Base-by-base conservation (phyloP, 257 asterid genomes). In the Plantago elongata region DNA sequence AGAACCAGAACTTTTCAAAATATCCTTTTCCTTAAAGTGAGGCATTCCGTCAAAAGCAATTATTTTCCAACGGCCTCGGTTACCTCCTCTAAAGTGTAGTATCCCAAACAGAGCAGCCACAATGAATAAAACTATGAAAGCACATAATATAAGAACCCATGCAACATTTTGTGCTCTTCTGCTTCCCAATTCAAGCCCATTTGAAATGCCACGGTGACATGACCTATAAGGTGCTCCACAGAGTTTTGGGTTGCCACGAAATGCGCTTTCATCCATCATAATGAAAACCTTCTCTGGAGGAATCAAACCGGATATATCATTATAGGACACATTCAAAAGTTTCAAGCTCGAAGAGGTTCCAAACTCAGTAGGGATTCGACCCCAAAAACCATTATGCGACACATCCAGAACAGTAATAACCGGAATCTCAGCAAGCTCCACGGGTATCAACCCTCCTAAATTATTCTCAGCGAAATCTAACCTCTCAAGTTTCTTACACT, bases 71-170 rank as follows among this genome's bases (percentile, higher is more conserved):
- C 60, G 80, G 22, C 77, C 83, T 60, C 73, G 72, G 29, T 67
- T 58, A 59, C 79, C 74, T 74, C 72, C 75, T 54, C 67, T 79
- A 50, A 84, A 82, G 80, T 87, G 75, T 43, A 83, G 60, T 42
- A 83, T 57, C 68, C 83, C 91, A 0, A 86, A 84, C 67, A 82
- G 60, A 27, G 81, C 69, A 63, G 78, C 74, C 34, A 72, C 57
- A 58, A 84, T 71, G 70, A 84, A 73, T 47, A 93, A 62, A 50
- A 81, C 85, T 47, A 77, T 37, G 46, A 72, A 86, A 2, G 87
- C 95, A 70, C 89, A 83, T 30, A 82, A 69, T 29, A 93, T 87
- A 46, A 89, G 95, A 75, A 80, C 71, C 99, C 99, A 89, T 4
- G 95, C 95, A 18, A 84, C 63, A 63, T 83, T 86, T 70, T 86